These are phyloP conservation scores for Penicillium paradoxum DNA, from an alignment of 495 filamentous ascomycete species.

Conservation along the genomic window DNA sequence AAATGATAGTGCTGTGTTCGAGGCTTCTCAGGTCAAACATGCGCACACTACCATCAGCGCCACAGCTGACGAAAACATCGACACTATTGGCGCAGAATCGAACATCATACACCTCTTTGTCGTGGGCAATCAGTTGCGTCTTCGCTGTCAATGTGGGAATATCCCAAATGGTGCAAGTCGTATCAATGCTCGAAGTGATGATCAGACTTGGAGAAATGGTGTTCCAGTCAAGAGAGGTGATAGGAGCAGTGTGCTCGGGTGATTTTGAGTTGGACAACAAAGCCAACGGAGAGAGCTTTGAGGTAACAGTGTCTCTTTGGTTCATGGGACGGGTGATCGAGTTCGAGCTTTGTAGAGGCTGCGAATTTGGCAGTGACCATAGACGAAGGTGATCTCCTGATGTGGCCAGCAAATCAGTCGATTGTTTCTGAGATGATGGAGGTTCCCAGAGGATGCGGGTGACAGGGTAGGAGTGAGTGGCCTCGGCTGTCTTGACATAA, in stretches of 20 bases:
- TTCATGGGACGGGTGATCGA: slow-evolving; percentile 67
- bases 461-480: slow-evolving; percentile 95
- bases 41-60: slow-evolving; percentile 93
- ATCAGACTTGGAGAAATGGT: slow-evolving; percentile 92
- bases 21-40: slow-evolving; percentile 98
- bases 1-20: slow-evolving; percentile 98
- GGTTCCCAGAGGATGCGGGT: slow-evolving; percentile 97
- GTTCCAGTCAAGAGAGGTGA: slow-evolving; percentile 98
- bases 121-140: slow-evolving; percentile 96
- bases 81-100: slow-evolving; percentile 94
- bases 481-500: slow-evolving; percentile 92
- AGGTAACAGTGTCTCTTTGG: slow-evolving; percentile 59
- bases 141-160: slow-evolving; percentile 97
- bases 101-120: slow-evolving; percentile 98
- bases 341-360: slow-evolving; percentile 51
- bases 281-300: slow-evolving; percentile 90
- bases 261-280: slow-evolving; percentile 97
- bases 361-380: slow-evolving; percentile 75
- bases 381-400: slow-evolving; percentile 93
- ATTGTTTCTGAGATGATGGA: slow-evolving; percentile 92
- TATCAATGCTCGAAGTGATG: slow-evolving; percentile 98
- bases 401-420: slow-evolving; percentile 92
- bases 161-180: slow-evolving; percentile 99
- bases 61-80: slow-evolving; percentile 96
- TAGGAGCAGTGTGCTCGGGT: slow-evolving; percentile 92